Evolutionary conservation across 148 eudicot species (phyloP).

Genomic region (Arctostaphylos glauca): DNA sequence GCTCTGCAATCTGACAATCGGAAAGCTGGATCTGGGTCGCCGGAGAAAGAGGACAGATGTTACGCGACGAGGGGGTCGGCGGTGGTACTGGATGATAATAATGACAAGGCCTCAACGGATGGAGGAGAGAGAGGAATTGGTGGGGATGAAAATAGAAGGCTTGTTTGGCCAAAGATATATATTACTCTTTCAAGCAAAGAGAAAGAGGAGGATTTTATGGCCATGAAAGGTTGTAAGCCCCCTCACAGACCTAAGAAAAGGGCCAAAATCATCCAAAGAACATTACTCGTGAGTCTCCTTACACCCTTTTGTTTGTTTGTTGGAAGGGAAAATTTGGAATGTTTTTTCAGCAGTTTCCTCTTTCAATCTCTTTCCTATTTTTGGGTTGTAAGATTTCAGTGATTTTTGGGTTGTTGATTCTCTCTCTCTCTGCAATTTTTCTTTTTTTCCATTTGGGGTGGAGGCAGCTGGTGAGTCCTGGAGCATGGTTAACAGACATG

Average conservation of each 20-base stretch:
- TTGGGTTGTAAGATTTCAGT: not conserved
- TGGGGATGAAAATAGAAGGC: conserved; percentile 33
- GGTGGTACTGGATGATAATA: conserved; percentile 34
- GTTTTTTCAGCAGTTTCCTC: not conserved
- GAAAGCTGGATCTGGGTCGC: conserved; percentile 38
- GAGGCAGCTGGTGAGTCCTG: conserved; percentile 65
- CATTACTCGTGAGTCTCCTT: conserved; percentile 50
- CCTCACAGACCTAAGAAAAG: conserved; percentile 94
- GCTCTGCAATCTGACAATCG: conserved; percentile 19
- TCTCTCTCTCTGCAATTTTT: not conserved
- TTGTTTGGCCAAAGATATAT: conserved; percentile 67
- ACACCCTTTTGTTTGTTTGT: not conserved
- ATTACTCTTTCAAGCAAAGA: conserved; percentile 72
- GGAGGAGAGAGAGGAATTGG: not conserved
- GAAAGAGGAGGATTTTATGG: conserved; percentile 89
- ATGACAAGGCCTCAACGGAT: conserved; percentile 33
- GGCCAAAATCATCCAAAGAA: conserved; percentile 71
- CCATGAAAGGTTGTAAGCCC: conserved; percentile 85
- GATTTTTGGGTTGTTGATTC: conserved; percentile 8
- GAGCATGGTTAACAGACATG: conserved; percentile 63
- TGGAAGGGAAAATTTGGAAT: not conserved
- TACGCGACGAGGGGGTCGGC: conserved; percentile 61
- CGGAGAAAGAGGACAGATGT: conserved; percentile 67
- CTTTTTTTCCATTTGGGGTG: not conserved
- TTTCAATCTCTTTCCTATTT: not conserved